A percentile compares a stretch with the other conserved stretches of the same genome.
phyloP scores from a whole-genome alignment of 371 early-diverging fungal species.

The Lichtheimia corymbifera region DNA sequence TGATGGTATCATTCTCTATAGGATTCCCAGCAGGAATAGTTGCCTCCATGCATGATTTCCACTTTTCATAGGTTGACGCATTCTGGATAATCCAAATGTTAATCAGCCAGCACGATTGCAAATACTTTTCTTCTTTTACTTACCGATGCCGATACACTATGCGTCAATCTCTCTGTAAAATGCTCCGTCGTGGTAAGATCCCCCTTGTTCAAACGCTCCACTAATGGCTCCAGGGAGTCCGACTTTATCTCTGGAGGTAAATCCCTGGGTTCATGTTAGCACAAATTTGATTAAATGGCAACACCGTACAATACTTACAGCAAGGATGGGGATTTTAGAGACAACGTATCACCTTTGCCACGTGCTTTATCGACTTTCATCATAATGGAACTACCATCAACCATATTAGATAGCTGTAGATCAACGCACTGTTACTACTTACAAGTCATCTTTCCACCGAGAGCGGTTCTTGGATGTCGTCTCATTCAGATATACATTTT shows the following conservation, averaged over 20 bases:
- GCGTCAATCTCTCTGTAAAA: background rate
- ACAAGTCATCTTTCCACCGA: slow-evolving; percentile 18
- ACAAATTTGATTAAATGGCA: background rate
- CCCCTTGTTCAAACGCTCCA: background rate
- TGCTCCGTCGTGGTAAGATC: background rate
- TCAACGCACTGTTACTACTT: background rate
- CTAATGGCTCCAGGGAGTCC: slow-evolving; percentile 1
- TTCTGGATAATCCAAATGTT: background rate
- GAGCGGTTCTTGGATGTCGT: slow-evolving; percentile 1
- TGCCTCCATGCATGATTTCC: slow-evolving; percentile 5
- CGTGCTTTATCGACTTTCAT: too few species aligned
- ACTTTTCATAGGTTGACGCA: background rate
- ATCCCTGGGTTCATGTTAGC: background rate
- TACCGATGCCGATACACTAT: slow-evolving; percentile 16
- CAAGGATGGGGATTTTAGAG: background rate
- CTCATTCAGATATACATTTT: slow-evolving; percentile 1
- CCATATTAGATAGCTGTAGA: background rate
- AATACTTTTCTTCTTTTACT: background rate
- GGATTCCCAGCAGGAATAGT: background rate
- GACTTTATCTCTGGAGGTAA: background rate
- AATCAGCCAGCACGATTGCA: background rate
- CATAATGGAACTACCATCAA: too few species aligned
- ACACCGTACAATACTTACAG: background rate
- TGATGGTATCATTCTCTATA: background rate
- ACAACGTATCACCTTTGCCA: background rate